Conservation (phyloP, 1,284 basidiomycete genomes). For the Boletellus deceptivus region DNA sequence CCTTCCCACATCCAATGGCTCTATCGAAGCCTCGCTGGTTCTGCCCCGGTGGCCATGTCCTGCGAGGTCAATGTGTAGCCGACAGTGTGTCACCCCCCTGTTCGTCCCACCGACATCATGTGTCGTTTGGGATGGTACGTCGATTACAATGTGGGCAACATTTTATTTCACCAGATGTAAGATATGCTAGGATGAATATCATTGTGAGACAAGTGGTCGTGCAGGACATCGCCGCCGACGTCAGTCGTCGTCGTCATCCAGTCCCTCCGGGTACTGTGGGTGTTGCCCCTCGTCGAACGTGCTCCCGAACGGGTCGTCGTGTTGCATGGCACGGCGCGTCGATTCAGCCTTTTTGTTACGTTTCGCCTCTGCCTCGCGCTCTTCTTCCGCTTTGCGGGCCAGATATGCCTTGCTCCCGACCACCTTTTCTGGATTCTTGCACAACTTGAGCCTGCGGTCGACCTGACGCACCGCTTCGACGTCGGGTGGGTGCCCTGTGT, state of each 20-base stretch:
- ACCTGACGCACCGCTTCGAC: slow-evolving; percentile 85
- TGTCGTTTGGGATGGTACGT: slow-evolving; percentile 22
- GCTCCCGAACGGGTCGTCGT: slow-evolving; percentile 66
- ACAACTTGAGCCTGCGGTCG: slow-evolving; percentile 78
- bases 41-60: slow-evolving; percentile 38
- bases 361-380: slow-evolving; percentile 63
- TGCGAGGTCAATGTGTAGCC: slow-evolving; percentile 66
- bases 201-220: not conserved
- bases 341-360: slow-evolving; percentile 63
- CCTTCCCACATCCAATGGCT: slow-evolving; percentile 37
- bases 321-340: slow-evolving; percentile 47
- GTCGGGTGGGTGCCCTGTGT: slow-evolving; percentile 63
- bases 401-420: slow-evolving; percentile 79
- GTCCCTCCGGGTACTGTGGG: slow-evolving; percentile 33
- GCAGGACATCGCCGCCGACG: not conserved
- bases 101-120: slow-evolving; percentile 19
- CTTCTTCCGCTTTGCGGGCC: slow-evolving; percentile 62
- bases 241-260: slow-evolving; percentile 53
- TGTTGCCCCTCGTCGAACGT: slow-evolving; percentile 39
- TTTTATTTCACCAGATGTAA: slow-evolving; percentile 4
- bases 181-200: not conserved
- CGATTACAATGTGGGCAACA: slow-evolving; percentile 26
- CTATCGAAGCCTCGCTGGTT: slow-evolving; percentile 64
- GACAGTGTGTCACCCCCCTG: slow-evolving; percentile 39
- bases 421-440: slow-evolving; percentile 93